Base-by-base conservation (phyloP, 192 early-diverging fungal species). In the Rhizophagus prolifer region DNA sequence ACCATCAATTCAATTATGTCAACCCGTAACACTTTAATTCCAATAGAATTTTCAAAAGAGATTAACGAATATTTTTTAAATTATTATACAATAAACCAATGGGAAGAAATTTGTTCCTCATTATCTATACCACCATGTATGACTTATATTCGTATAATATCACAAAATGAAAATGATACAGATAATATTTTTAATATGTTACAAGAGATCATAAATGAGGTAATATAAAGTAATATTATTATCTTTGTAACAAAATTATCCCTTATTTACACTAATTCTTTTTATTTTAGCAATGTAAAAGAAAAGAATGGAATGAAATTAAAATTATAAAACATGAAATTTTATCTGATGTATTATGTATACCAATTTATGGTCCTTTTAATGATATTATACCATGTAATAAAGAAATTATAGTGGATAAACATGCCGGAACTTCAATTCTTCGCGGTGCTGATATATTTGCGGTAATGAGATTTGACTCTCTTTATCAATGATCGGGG, bases 391-490 rank as follows among this genome's bases (percentile, higher is more conserved):
- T 67, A 26, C 63, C n/a, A 28, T 50, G 14, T 19, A 2, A 47
- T 21, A 76, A 76, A 76, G 64, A 76, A 50, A 19, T 76, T 30
- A 68, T 68, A 14, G 50, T 76, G 23, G 75, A 76, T 34, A 54
- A 46, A 23, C 58, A 31, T 30, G 26, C 75, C n/a, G 75, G 63
- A 4, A 67, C 41, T 47, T 38, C 75, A 28, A 50, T 76, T 12
- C 75, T 76, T 46, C 63, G 75, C 2, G 75, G 75, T 58, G 75
- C 75, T 50, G 75, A 76, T 31, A 67, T 76, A 12, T 76, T 59
- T 68, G 75, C 75, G 54, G 75, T 76, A 76, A 76, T n/a, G 31
- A n/a, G n/a, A n/a, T n/a, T n/a, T n/a, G n/a, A n/a, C n/a, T n/a
- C n/a, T n/a, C n/a, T n/a, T n/a, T n/a, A n/a, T n/a, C n/a, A n/a